Base-by-base conservation (phyloP, 305 asterid species). In the Lippia alba region DNA sequence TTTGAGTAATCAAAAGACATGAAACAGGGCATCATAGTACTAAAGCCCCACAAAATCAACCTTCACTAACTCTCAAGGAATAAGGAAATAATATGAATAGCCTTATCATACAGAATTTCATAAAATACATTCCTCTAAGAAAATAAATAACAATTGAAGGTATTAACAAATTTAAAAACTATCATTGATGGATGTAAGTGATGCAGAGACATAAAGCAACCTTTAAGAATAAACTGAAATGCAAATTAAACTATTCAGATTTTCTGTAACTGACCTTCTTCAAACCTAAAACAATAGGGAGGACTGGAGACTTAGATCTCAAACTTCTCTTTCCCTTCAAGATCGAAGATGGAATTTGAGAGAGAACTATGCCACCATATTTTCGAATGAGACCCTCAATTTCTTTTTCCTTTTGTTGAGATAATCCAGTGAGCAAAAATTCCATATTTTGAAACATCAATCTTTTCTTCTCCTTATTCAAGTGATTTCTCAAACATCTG, bases 391-490 rank as follows among this genome's bases (percentile, higher is more conserved):
- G 83, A 71, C 82, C 84, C 69, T 83, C 91, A 60, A 86, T 74
- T 78, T 87, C 89, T 85, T 76, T 85, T 80, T 87, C 91, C 82
- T 81, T 89, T 66, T 65, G 81, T 69, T 70, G 73, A 70, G 95
- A 85, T 75, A 89, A 79, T 58, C 97, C 96, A 67, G 94, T 89
- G 33, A 91, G 86, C 82, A 91, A 78, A 84, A 91, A 91, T 67
- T 87, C 94, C 82, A 89, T 84, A 77, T 78, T 80, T 76, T 80
- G 88, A 70, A 91, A 85, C 76, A 91, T 74, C 83, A 81, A 76
- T 77, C 86, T 83, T 59, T 73, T 87, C 76, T 65, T 83, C 76
- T 68, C 77, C 69, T 74, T 78, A 67, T 40, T 77, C 45, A 67
- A 46, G 65, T 68, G 70, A 67, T 40, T 77, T 67, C 34, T 73